Evolutionary conservation across 2,329 filamentous ascomycete species (phyloP).

Genomic region (Cryphonectria japonica): DNA sequence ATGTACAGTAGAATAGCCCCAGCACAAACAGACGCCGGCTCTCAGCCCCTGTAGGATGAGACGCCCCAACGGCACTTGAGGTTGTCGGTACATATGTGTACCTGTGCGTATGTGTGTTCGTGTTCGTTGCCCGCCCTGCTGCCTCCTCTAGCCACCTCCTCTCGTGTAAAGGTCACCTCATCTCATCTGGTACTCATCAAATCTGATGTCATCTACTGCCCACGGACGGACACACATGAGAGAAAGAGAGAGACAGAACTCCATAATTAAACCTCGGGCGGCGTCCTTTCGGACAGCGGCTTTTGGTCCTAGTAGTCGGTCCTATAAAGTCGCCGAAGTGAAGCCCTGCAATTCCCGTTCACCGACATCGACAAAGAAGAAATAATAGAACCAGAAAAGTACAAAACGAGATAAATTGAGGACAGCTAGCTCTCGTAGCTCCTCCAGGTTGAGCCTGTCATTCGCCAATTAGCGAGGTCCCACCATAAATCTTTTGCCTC

Average conservation of each 20-base stretch:
- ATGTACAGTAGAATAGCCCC: not conserved
- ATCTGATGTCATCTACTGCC: not conserved
- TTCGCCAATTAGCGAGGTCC: conserved; percentile 14
- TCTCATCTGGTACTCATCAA: not conserved
- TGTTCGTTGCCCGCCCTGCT: not conserved
- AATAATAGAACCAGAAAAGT: not conserved
- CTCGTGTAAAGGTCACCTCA: not conserved
- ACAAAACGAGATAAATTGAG: not conserved
- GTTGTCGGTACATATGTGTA: not conserved
- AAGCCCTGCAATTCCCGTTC: not conserved
- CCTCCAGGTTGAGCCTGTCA: not conserved
- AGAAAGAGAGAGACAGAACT: not conserved
- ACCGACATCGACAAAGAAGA: not conserved
- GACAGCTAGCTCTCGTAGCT: not conserved
- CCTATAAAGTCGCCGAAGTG: conserved; percentile 8
- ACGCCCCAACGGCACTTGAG: not conserved
- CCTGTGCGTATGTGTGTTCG: not conserved
- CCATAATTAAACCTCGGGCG: not conserved
- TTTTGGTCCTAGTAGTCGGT: not conserved
- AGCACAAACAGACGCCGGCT: not conserved
- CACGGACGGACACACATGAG: not conserved
- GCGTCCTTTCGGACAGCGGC: not conserved
- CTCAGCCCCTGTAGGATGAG: not conserved
- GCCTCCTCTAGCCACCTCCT: not conserved
- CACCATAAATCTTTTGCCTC: conserved; percentile 3